phyloP scores from a whole-genome alignment of 2,329 filamentous ascomycete species.

The Blastomyces percursus region DNA sequence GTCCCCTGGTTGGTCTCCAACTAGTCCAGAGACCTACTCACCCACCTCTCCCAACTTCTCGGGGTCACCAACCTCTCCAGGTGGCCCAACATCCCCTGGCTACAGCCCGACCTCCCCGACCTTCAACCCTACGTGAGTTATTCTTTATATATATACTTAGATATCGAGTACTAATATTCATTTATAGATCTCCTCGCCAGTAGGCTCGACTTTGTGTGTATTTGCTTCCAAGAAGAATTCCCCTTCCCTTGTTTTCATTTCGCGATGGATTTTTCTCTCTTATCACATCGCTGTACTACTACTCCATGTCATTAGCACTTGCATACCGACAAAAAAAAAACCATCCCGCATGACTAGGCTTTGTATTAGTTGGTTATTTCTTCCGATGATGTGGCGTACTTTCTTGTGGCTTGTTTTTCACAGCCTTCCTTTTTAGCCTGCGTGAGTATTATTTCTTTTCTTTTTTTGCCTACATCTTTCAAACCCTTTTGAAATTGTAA shows the following conservation, averaged over 20 bases:
- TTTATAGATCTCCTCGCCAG: constrained; percentile 32
- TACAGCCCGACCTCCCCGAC: constrained; percentile 37
- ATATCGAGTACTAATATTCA: background rate
- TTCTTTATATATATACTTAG: background rate
- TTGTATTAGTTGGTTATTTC: constrained; percentile 28
- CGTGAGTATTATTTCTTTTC: background rate
- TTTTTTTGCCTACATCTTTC: background rate
- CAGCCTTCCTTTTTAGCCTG: constrained; percentile 15
- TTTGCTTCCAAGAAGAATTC: background rate
- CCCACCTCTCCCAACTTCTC: constrained; percentile 41
- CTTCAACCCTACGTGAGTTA: constrained; percentile 34
- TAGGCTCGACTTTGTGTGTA: constrained; percentile 16
- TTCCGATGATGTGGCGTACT: constrained; percentile 23
- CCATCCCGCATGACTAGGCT: constrained; percentile 27
- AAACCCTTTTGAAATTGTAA: constrained; percentile 19
- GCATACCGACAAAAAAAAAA: constrained; percentile 24
- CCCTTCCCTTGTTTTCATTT: constrained; percentile 5
- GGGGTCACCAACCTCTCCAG: constrained; percentile 35
- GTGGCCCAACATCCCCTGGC: constrained; percentile 31
- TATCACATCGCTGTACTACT: constrained; percentile 31
- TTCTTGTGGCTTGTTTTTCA: constrained; percentile 10
- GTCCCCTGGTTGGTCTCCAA: constrained; percentile 41
- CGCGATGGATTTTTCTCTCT: constrained; percentile 10
- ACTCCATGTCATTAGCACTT: constrained; percentile 21
- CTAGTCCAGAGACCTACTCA: constrained; percentile 40